These are phyloP conservation scores for Phytopythium litorale DNA, from an alignment of 352 stramenopile species.

Conservation along the genomic window DNA sequence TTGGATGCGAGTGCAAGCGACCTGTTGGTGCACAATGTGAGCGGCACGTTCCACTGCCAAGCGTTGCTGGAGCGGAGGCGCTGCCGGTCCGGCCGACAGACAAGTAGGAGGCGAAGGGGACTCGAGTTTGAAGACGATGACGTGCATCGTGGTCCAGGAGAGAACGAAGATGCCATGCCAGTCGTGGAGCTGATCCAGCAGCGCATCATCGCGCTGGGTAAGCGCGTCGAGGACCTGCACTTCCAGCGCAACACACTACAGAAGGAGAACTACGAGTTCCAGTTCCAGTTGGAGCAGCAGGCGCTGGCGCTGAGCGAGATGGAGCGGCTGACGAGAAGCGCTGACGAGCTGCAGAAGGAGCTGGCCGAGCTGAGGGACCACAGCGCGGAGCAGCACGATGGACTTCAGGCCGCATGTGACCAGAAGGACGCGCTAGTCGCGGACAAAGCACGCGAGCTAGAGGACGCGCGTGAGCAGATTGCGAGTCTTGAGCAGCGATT, in stretches of 20 bases:
- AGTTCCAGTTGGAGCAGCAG: slow-evolving; percentile 63
- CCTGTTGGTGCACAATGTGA: slow-evolving; percentile 34
- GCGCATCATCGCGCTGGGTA: slow-evolving; percentile 53
- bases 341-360: slow-evolving; percentile 37
- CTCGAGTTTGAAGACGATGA: slow-evolving; percentile 23
- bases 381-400: slow-evolving; percentile 13
- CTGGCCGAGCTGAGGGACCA: slow-evolving; percentile 24
- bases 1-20: slow-evolving; percentile 39
- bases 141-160: background rate
- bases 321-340: slow-evolving; percentile 26
- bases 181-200: slow-evolving; percentile 44
- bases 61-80: slow-evolving; percentile 41
- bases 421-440: slow-evolving; percentile 22
- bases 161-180: slow-evolving; percentile 15
- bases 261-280: slow-evolving; percentile 73
- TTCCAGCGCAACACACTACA: slow-evolving; percentile 69
- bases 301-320: slow-evolving; percentile 42
- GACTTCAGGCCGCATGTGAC: slow-evolving; percentile 15
- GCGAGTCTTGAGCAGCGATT: slow-evolving; percentile 16
- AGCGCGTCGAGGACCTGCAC: slow-evolving; percentile 63
- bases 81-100: background rate
- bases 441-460: slow-evolving; percentile 27
- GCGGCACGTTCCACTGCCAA: slow-evolving; percentile 43
- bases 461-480: slow-evolving; percentile 21
- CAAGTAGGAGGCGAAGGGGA: slow-evolving; percentile 8